Conservation (phyloP, 345 rosid genomes). For the Pugionium cornutum region DNA sequence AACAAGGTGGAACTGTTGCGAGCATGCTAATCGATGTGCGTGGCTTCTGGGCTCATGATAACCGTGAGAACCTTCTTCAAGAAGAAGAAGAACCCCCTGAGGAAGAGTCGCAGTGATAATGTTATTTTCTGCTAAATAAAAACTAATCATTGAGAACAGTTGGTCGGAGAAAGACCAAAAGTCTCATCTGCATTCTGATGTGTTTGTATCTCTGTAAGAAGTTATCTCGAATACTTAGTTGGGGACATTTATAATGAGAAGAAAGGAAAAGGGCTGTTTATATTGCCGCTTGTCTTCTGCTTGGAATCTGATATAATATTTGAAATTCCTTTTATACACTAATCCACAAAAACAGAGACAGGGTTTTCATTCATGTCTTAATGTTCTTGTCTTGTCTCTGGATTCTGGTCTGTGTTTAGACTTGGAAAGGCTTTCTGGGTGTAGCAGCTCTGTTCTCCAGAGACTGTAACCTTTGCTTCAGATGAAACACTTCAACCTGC, state of each 20-base stretch:
- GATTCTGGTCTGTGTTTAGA: slow-evolving; percentile 37
- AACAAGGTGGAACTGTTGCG: slow-evolving; percentile 97
- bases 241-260: slow-evolving; percentile 9
- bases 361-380: not conserved
- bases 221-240: not conserved
- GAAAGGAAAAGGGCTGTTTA: slow-evolving; percentile 24
- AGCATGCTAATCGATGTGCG: slow-evolving; percentile 98
- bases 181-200: slow-evolving; percentile 19
- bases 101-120: slow-evolving; percentile 45
- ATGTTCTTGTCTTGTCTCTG: slow-evolving; percentile 2
- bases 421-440: slow-evolving; percentile 75
- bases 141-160: slow-evolving; percentile 19
- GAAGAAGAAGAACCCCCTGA: slow-evolving; percentile 97
- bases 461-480: slow-evolving; percentile 88
- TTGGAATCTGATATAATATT: slow-evolving; percentile 12
- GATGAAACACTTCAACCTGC: slow-evolving; percentile 97
- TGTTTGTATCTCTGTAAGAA: slow-evolving; percentile 30
- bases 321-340: slow-evolving; percentile 1
- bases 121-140: slow-evolving; percentile 6
- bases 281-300: slow-evolving; percentile 10
- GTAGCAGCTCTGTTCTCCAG: slow-evolving; percentile 79
- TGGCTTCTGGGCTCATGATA: slow-evolving; percentile 99
- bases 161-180: slow-evolving; percentile 12
- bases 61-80: slow-evolving; percentile 96
- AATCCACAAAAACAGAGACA: slow-evolving; percentile 22